These are phyloP conservation scores for Penicillium polonicum DNA, from an alignment of 2,329 filamentous ascomycete genomes.

Conservation along the genomic window DNA sequence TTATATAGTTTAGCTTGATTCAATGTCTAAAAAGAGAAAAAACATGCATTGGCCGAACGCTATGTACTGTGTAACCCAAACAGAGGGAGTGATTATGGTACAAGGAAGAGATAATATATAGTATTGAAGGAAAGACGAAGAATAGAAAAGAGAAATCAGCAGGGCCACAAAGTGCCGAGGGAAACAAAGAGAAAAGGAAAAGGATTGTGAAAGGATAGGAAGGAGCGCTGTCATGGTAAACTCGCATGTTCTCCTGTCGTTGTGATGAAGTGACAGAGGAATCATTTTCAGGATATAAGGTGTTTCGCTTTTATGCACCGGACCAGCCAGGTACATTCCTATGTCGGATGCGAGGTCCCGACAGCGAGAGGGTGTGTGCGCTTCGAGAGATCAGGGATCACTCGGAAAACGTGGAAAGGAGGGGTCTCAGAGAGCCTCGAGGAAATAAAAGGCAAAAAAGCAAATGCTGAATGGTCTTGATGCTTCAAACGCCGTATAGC, in stretches of 20 bases:
- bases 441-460: conserved; percentile 7
- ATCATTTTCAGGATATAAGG: conserved; percentile 1
- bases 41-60: conserved; percentile 5
- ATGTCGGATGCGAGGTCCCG: not conserved
- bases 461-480: conserved; percentile 20
- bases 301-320: conserved; percentile 12
- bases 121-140: conserved; percentile 8
- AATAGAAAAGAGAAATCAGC: conserved; percentile 3
- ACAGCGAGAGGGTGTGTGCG: not conserved
- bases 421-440: not conserved
- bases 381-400: not conserved
- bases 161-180: conserved; percentile 1
- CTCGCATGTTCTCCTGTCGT: not conserved
- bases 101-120: conserved; percentile 20
- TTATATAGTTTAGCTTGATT: not conserved
- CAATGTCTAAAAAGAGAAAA: not conserved
- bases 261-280: conserved; percentile 1
- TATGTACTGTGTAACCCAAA: conserved; percentile 20
- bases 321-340: conserved; percentile 21
- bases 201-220: not conserved
- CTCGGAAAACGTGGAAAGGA: not conserved
- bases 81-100: conserved; percentile 21
- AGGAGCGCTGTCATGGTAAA: not conserved
- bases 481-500: conserved; percentile 21
- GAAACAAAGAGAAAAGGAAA: conserved; percentile 2